Conservation (phyloP, 371 early-diverging fungal species). For the Apophysomyces elegans region DNA sequence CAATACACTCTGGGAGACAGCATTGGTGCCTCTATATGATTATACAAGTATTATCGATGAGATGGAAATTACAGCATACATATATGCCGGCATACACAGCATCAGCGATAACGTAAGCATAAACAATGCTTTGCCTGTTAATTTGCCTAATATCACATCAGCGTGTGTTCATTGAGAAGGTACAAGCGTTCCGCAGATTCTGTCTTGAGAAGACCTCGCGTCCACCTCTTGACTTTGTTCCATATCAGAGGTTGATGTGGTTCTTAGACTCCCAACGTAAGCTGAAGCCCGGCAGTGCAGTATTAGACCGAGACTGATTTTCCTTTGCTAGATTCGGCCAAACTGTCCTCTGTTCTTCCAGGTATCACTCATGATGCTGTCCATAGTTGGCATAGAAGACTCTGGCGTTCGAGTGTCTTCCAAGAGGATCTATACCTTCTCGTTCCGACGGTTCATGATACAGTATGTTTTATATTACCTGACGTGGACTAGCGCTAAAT, state of each 20-base stretch:
- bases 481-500: not conserved
- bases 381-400: constrained; percentile 40
- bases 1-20: constrained; percentile 45
- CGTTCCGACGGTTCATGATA: constrained; percentile 23
- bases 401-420: constrained; percentile 46
- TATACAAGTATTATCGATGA: constrained; percentile 56
- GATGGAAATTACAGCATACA: constrained; percentile 55
- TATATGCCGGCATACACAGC: constrained; percentile 32
- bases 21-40: constrained; percentile 56
- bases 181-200: constrained; percentile 23
- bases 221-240: constrained; percentile 66
- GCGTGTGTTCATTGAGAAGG: not conserved
- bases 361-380: constrained; percentile 49
- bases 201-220: constrained; percentile 63
- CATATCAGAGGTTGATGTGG: constrained; percentile 73
- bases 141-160: not conserved
- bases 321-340: constrained; percentile 23
- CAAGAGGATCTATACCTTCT: constrained; percentile 36
- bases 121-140: not conserved
- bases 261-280: constrained; percentile 53
- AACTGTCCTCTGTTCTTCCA: constrained; percentile 25
- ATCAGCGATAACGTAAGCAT: constrained; percentile 20
- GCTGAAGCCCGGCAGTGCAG: constrained; percentile 10
- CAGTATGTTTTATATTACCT: constrained; percentile 23
- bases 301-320: not conserved